Evolutionary conservation across 768 basidiomycete genomes (phyloP).

Genomic region (Lactifluus pinguis): DNA sequence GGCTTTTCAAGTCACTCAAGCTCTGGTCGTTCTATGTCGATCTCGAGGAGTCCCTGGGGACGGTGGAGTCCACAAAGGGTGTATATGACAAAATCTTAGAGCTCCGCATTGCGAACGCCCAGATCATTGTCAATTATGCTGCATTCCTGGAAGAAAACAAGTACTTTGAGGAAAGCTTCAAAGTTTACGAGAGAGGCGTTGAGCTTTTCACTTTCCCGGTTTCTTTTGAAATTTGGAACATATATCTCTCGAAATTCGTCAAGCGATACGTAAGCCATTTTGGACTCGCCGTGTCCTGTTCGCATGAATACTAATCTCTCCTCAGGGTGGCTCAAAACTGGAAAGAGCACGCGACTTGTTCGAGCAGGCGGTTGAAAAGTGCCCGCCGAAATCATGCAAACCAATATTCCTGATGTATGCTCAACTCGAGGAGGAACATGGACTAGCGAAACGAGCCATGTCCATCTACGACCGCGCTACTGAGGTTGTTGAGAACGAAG

Average conservation of each 20-base stretch:
- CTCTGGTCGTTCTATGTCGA: constrained; percentile 99
- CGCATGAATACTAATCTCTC: not conserved
- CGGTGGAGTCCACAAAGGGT: constrained; percentile 82
- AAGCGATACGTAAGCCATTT: constrained; percentile 76
- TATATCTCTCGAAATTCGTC: constrained; percentile 93
- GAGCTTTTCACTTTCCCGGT: constrained; percentile 97
- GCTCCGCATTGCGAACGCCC: constrained; percentile 94
- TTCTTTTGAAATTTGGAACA: constrained; percentile 99
- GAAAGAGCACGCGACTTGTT: constrained; percentile 97
- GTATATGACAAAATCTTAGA: constrained; percentile 97
- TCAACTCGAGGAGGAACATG: constrained; percentile 90
- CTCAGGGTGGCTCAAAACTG: constrained; percentile 82
- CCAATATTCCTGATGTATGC: constrained; percentile 93
- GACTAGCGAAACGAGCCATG: constrained; percentile 94
- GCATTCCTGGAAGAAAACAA: constrained; percentile 95
- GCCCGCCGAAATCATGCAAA: constrained; percentile 91
- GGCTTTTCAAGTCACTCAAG: constrained; percentile 96
- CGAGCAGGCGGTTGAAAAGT: constrained; percentile 95
- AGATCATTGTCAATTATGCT: constrained; percentile 95
- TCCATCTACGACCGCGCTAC: constrained; percentile 91
- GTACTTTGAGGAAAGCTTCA: constrained; percentile 98
- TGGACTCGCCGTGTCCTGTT: not conserved
- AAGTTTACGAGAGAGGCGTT: constrained; percentile 95
- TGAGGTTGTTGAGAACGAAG: constrained; percentile 73
- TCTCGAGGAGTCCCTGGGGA: constrained; percentile 92